Conservation (phyloP, 192 early-diverging fungal species). For the Geosiphon pyriformis region DNA sequence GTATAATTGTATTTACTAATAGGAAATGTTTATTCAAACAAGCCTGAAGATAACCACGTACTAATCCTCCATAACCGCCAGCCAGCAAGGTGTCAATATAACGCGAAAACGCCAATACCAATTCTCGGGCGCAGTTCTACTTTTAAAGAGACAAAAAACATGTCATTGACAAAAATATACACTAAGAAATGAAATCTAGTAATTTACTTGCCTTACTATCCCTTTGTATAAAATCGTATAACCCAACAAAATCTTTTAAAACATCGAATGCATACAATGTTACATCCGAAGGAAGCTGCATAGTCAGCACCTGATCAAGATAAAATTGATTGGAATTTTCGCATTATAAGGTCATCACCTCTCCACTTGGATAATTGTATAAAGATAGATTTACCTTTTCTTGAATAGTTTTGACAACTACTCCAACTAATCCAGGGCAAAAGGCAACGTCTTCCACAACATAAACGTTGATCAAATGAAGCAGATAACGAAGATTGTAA, state of each 20-base stretch:
- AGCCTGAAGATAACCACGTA: neutral
- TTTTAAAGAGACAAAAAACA: neutral
- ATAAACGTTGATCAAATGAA: constrained; percentile 67
- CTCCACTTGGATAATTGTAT: neutral
- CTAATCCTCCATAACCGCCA: constrained; percentile 19
- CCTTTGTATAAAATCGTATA: constrained; percentile 59
- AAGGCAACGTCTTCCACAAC: constrained; percentile 70
- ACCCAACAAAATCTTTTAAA: constrained; percentile 52
- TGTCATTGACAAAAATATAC: too few species aligned
- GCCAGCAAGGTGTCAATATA: constrained; percentile 63
- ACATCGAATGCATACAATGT: constrained; percentile 59
- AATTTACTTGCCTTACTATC: constrained; percentile 58
- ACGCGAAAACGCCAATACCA: constrained; percentile 63
- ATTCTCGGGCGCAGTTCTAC: constrained; percentile 60
- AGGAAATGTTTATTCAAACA: neutral
- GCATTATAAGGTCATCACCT: neutral
- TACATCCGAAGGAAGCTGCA: constrained; percentile 54
- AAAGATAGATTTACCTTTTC: constrained; percentile 80
- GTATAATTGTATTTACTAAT: neutral
- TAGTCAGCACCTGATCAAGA: constrained; percentile 45
- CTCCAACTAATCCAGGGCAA: constrained; percentile 62
- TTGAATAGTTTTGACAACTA: constrained; percentile 65
- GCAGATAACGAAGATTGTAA: constrained; percentile 57
- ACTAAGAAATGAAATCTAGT: too few species aligned
- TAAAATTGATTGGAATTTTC: neutral